Evolutionary conservation across 2,329 filamentous ascomycete species (phyloP).

Genomic region (Pezicula neosporulosa): DNA sequence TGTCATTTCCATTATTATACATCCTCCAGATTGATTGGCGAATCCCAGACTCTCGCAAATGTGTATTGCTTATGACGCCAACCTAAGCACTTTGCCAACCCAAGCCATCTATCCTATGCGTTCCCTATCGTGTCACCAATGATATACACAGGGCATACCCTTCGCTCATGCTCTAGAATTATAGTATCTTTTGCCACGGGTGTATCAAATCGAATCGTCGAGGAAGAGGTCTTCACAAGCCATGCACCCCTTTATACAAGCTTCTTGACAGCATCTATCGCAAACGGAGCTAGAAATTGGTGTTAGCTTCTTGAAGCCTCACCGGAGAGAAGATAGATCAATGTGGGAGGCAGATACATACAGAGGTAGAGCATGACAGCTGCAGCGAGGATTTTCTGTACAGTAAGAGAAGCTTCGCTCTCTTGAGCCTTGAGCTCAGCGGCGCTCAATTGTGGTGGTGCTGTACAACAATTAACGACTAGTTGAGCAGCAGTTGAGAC

Average conservation of each 20-base stretch:
- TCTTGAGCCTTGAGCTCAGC: slow-evolving; percentile 71
- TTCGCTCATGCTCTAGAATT: too few relatives aligned
- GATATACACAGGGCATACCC: too few relatives aligned
- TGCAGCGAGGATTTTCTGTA: slow-evolving; percentile 64
- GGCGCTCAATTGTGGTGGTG: slow-evolving; percentile 63
- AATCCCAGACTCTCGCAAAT: background rate
- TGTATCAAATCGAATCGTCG: background rate
- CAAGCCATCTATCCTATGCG: background rate
- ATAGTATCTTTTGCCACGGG: background rate
- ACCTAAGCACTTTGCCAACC: background rate
- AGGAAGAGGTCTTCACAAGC: background rate
- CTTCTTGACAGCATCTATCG: slow-evolving; percentile 49
- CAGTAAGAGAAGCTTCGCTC: slow-evolving; percentile 60
- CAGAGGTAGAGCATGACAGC: slow-evolving; percentile 73
- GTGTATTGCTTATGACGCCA: background rate
- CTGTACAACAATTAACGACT: slow-evolving; percentile 24
- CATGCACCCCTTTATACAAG: slow-evolving; percentile 34
- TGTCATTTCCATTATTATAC: background rate
- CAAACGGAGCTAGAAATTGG: slow-evolving; percentile 44
- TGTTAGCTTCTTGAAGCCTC: background rate
- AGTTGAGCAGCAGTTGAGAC: background rate
- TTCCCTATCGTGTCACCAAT: background rate
- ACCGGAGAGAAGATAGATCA: background rate
- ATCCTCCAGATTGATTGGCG: background rate
- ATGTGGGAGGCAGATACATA: slow-evolving; percentile 41